These are phyloP conservation scores for Eremochloa ophiuroides DNA, from an alignment of 176 grass and related monocot species.

Conservation along the genomic window DNA sequence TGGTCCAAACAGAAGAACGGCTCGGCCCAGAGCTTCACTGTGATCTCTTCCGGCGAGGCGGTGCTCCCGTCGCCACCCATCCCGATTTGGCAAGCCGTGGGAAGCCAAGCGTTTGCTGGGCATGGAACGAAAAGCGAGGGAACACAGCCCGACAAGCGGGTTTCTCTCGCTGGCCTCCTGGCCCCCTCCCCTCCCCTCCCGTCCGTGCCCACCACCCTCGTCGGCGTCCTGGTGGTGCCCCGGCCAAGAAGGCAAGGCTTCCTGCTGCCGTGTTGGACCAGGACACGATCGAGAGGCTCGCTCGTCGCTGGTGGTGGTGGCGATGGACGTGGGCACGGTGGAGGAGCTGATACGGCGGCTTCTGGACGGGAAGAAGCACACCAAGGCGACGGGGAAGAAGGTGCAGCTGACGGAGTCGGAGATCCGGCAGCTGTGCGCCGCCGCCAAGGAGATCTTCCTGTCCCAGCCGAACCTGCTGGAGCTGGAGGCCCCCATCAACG, in stretches of 20 bases:
- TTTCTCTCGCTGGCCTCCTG: background rate
- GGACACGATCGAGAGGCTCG: background rate
- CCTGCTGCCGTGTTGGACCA: background rate
- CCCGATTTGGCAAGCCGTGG: conserved; percentile 13
- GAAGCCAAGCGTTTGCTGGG: background rate
- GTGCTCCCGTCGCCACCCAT: background rate
- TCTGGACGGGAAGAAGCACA: conserved; percentile 57
- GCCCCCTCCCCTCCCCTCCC: too few relatives aligned
- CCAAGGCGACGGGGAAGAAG: conserved; percentile 49
- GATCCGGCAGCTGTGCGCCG: conserved; percentile 51
- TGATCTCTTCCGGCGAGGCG: too few relatives aligned
- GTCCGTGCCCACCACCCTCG: background rate
- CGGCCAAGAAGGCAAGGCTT: background rate
- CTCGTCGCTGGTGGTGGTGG: background rate
- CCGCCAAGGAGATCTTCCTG: conserved; percentile 66
- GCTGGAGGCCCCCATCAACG: conserved; percentile 64
- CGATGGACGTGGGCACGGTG: conserved; percentile 25
- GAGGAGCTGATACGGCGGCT: conserved; percentile 62
- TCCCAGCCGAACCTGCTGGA: conserved; percentile 59
- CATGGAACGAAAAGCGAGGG: background rate
- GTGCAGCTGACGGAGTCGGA: conserved; percentile 48
- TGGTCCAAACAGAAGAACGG: too few relatives aligned
- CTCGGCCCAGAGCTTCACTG: too few relatives aligned
- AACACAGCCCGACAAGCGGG: background rate
- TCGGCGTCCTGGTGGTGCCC: background rate